Evolutionary conservation across 306 rosid species (phyloP), one percentile per base, ranked within the genome.

Genomic region (Senna tora): DNA sequence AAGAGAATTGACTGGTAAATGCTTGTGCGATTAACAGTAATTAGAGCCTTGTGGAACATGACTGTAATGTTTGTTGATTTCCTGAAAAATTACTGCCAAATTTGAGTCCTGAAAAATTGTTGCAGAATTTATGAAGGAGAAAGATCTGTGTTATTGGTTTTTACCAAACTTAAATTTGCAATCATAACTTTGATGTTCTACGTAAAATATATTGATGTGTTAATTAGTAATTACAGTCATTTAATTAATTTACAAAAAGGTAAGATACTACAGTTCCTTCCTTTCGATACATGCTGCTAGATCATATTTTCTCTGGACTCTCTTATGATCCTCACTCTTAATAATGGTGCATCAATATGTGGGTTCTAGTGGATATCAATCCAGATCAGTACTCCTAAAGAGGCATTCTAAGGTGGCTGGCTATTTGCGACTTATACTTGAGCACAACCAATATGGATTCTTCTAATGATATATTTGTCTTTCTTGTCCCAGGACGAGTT

Each of bases 401-500:
- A 7, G 42, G 38, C 16, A 25, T 61, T 2, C 12, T 53, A 25
- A 6, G 53, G 22, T 16, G 39, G 41, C 41, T 73, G 68, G n/a
- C n/a, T n/a, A 1, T 77, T 32, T 73, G 59, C 74, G 77, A n/a
- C 22, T 69, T 77, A 20, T 39, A 36, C 16, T 68, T 21, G 47
- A 15, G 49, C 49, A 65, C 54, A 30, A 41, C 21, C 55, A 65
- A 57, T 7, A 15, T 65, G n/a, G 39, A 63, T 51, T 28, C 52
- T 56, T 64, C 38, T 22, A 11, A 50, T 38, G 55, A 41, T 49
- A 21, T 1, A 32, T 41, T 36, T 1, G 7, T 73, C 54, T 55
- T 78, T 66, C 72, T 53, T 66, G 67, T 79, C 34, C 55, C 33
- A 42, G 65, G 73, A 38, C 11, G 65, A 17, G 65, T 77, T 83